Percentiles rank a stretch among this genome's conserved stretches.
These are phyloP conservation scores for Heracleum sosnowskyi DNA, from an alignment of 129 eudicot species.

Conservation along the genomic window DNA sequence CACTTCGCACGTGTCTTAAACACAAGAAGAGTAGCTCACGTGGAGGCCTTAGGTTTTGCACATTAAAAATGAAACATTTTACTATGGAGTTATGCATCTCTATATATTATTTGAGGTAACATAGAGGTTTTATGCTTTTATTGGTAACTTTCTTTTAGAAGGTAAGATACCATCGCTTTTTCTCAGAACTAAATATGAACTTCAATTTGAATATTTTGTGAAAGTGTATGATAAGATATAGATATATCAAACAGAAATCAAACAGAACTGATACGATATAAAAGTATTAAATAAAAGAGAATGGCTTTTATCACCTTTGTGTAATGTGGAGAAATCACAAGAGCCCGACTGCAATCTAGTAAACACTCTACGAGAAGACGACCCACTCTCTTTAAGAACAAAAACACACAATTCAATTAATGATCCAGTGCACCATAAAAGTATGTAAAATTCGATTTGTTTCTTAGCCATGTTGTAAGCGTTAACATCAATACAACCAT, in stretches of 20 bases:
- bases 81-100: not conserved
- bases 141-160: not conserved
- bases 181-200: not conserved
- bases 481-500: not conserved
- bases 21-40: not conserved
- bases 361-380: constrained; percentile 52
- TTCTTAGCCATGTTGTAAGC: not conserved
- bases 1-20: not conserved
- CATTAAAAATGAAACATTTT: not conserved
- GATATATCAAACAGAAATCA: not conserved
- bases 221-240: not conserved
- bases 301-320: constrained; percentile 54
- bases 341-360: constrained; percentile 73
- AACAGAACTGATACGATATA: not conserved
- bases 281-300: not conserved
- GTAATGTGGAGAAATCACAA: constrained; percentile 41
- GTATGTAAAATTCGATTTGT: too few species aligned
- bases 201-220: not conserved
- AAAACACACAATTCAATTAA: not conserved
- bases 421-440: not conserved
- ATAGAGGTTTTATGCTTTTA: not conserved
- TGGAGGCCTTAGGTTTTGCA: not conserved
- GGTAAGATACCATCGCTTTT: not conserved
- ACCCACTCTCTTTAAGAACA: constrained; percentile 53
- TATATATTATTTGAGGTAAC: not conserved